Conservation (phyloP, 1,139 yeast genomes). For the Hansenula sp. region DNA sequence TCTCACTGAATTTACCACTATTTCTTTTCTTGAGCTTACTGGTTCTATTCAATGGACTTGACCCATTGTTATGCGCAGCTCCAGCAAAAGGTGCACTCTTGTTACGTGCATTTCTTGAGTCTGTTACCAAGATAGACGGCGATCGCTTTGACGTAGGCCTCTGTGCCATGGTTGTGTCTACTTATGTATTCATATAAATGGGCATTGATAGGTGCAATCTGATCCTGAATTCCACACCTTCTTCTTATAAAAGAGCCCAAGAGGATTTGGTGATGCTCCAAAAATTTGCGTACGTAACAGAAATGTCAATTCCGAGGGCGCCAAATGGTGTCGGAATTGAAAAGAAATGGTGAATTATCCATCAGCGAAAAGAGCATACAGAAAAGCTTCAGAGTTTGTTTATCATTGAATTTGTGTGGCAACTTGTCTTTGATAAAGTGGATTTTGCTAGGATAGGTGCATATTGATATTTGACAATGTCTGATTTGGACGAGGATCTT, state of each 20-base stretch:
- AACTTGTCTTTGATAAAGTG: too few species aligned
- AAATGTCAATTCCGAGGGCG: too few species aligned
- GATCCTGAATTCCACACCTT: not conserved
- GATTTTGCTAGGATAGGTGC: not conserved
- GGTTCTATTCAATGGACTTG: conserved; percentile 7
- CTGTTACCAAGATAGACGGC: conserved; percentile 91
- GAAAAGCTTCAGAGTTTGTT: too few species aligned
- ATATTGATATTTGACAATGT: conserved; percentile 10
- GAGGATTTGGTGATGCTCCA: not conserved
- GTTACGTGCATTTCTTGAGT: conserved; percentile 63
- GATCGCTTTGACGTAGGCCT: conserved; percentile 82
- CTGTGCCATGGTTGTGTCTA: conserved; percentile 18
- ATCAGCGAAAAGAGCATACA: too few species aligned
- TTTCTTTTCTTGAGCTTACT: conserved; percentile 19
- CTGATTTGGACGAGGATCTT: conserved; percentile 82
- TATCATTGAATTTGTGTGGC: too few species aligned
- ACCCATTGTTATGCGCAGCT: conserved; percentile 18
- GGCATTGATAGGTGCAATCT: not conserved
- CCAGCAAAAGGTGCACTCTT: conserved; percentile 86
- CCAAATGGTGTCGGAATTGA: too few species aligned
- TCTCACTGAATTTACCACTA: conserved; percentile 52
- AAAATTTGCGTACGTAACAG: too few species aligned
- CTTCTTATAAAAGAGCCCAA: too few species aligned
- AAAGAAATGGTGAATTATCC: too few species aligned
- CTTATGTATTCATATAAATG: not conserved